Percentiles rank a stretch among this genome's conserved stretches.
These are phyloP conservation scores for Tolypocladium endophyticum DNA, from an alignment of 2,329 filamentous ascomycete species.

Conservation along the genomic window DNA sequence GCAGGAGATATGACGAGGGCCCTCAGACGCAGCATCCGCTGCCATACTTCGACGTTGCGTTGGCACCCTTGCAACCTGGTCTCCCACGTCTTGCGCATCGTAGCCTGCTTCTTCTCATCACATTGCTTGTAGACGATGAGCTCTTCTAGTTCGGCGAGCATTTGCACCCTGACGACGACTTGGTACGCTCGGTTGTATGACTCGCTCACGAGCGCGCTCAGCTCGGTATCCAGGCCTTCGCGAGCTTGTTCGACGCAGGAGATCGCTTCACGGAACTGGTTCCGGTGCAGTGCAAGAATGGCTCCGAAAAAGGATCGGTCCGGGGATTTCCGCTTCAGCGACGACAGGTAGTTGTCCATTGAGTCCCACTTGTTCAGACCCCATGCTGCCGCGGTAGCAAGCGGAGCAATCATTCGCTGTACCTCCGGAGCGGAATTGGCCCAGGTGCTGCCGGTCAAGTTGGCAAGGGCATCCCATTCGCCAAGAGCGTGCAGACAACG, in stretches of 20 bases:
- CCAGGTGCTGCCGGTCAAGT: conserved; percentile 88
- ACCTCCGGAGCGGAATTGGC: conserved; percentile 79
- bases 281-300: conserved; percentile 87
- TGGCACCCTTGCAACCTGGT: conserved; percentile 90
- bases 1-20: conserved; percentile 82
- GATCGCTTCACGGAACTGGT: conserved; percentile 89
- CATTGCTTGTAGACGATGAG: conserved; percentile 97
- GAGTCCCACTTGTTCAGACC: conserved; percentile 93
- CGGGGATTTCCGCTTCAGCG: conserved; percentile 88
- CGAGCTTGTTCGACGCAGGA: conserved; percentile 82
- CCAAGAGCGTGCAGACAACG: conserved; percentile 92
- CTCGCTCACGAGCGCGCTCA: conserved; percentile 93
- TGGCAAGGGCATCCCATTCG: conserved; percentile 91
- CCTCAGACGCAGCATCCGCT: conserved; percentile 91
- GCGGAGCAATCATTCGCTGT: conserved; percentile 79
- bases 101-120: conserved; percentile 77
- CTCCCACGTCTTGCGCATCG: conserved; percentile 92
- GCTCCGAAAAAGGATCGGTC: conserved; percentile 97
- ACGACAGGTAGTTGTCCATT: conserved; percentile 94
- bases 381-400: conserved; percentile 94
- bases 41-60: conserved; percentile 96
- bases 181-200: conserved; percentile 97
- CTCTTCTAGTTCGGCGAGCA: conserved; percentile 97
- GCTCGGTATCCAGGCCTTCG: conserved; percentile 87
- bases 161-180: conserved; percentile 96